Evolutionary conservation across 495 filamentous ascomycete genomes (phyloP).

Genomic region (Aspergillus baeticus): DNA sequence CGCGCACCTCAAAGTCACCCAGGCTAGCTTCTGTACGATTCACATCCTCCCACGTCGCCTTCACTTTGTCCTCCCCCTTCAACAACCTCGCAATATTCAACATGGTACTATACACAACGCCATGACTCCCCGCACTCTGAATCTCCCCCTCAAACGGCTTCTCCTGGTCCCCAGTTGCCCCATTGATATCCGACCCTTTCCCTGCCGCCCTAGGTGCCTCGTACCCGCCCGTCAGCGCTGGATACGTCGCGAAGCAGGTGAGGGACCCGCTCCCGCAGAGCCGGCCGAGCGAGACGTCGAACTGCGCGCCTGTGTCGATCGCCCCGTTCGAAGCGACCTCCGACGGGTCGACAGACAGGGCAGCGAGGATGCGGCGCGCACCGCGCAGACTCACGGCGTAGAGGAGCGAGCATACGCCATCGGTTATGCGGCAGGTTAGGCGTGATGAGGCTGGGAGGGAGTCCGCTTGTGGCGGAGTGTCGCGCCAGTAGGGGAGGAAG

Average conservation of each 20-base stretch:
- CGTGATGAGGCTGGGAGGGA: constrained; percentile 40
- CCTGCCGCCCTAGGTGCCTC: constrained; percentile 34
- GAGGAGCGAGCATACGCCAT: constrained; percentile 50
- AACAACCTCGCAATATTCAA: constrained; percentile 38
- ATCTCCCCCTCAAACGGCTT: not conserved
- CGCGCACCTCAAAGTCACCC: too few species aligned
- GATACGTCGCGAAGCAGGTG: constrained; percentile 46
- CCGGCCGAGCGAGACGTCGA: constrained; percentile 50
- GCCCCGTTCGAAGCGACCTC: constrained; percentile 21
- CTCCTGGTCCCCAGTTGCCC: constrained; percentile 16
- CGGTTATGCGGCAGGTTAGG: constrained; percentile 42
- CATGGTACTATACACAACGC: constrained; percentile 47
- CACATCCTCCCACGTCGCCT: constrained; percentile 23
- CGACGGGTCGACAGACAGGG: constrained; percentile 40
- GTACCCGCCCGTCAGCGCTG: constrained; percentile 48
- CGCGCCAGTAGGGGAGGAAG: constrained; percentile 22
- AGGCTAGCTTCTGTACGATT: not conserved
- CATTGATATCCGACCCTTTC: constrained; percentile 47
- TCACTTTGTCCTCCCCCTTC: constrained; percentile 17
- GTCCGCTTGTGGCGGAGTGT: constrained; percentile 16
- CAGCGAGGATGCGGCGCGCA: constrained; percentile 48
- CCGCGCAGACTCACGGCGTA: constrained; percentile 55
- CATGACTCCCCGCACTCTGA: constrained; percentile 6
- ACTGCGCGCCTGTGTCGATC: constrained; percentile 34
- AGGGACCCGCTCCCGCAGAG: constrained; percentile 42